Evolutionary conservation across 441 rosid species (phyloP).

Genomic region (Brassica hybrid): DNA sequence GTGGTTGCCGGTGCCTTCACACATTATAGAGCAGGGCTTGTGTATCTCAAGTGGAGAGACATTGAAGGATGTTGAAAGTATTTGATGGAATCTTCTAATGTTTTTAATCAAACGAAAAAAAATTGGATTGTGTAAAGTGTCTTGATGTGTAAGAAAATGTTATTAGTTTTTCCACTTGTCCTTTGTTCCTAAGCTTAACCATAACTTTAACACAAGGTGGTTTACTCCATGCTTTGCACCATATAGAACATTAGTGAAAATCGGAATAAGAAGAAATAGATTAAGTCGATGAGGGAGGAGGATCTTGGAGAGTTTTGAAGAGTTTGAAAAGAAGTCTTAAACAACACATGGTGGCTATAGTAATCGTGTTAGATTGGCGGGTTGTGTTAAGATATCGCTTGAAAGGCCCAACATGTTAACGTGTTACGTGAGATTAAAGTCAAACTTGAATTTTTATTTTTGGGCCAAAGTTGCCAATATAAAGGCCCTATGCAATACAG

Average conservation of each 20-base stretch:
- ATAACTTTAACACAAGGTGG: not conserved
- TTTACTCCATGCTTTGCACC: not conserved
- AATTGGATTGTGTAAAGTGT: conserved; percentile 28
- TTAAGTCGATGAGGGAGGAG: no score
- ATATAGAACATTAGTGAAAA: not conserved
- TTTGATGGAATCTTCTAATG: not conserved
- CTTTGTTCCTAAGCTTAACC: no score
- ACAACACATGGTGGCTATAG: no score
- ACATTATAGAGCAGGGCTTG: conserved; percentile 5
- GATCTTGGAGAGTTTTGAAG: no score
- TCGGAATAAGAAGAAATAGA: no score
- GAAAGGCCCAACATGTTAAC: not conserved
- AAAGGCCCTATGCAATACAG: not conserved
- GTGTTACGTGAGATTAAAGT: not conserved
- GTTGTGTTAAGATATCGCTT: not conserved
- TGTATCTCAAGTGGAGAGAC: conserved; percentile 16
- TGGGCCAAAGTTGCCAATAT: conserved; percentile 2
- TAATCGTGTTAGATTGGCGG: no score
- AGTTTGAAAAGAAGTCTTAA: no score
- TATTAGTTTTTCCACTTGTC: no score
- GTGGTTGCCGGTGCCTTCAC: conserved; percentile 9
- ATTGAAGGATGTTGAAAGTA: conserved; percentile 3
- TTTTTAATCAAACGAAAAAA: conserved; percentile 2
- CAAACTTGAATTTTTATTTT: not conserved
- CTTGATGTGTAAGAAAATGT: conserved; percentile 14